Evolutionary conservation across 1,139 yeast genomes (phyloP).

Genomic region (Blastobotrys apis): DNA sequence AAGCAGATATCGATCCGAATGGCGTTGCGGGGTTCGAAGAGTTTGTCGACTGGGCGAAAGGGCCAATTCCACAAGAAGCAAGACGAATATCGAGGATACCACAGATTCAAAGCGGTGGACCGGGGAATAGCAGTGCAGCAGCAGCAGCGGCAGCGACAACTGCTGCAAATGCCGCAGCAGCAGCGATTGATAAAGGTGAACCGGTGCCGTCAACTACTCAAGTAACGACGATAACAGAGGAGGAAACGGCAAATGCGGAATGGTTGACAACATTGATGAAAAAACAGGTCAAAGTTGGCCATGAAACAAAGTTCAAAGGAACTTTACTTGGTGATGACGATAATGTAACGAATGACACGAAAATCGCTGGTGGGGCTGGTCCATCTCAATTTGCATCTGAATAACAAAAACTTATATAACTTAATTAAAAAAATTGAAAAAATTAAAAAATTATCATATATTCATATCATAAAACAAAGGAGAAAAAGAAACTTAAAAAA

Average conservation of each 20-base stretch:
- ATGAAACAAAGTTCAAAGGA: constrained; percentile 34
- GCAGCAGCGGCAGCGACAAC: constrained; percentile 14
- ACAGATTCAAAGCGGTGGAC: constrained; percentile 26
- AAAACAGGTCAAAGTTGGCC: constrained; percentile 35
- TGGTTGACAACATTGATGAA: constrained; percentile 38
- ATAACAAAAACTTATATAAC: constrained; percentile 1
- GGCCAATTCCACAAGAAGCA: constrained; percentile 41
- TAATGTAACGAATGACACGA: constrained; percentile 23
- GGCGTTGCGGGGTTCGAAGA: constrained; percentile 39
- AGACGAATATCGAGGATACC: constrained; percentile 39
- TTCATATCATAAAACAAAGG: background rate
- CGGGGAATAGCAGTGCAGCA: constrained; percentile 13
- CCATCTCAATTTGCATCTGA: background rate
- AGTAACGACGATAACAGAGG: constrained; percentile 18
- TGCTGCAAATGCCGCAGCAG: constrained; percentile 8
- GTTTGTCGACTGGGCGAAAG: constrained; percentile 49
- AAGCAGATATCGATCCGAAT: constrained; percentile 34
- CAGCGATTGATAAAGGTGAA: background rate
- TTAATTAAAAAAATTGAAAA: background rate
- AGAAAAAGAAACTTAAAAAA: background rate
- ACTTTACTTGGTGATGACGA: constrained; percentile 33
- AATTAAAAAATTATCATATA: background rate
- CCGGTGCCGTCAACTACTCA: background rate
- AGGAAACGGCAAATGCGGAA: constrained; percentile 18
- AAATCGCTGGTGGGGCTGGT: constrained; percentile 28